phyloP scores from a whole-genome alignment of 805 yeast genomes.

The Lachancea sp. region DNA sequence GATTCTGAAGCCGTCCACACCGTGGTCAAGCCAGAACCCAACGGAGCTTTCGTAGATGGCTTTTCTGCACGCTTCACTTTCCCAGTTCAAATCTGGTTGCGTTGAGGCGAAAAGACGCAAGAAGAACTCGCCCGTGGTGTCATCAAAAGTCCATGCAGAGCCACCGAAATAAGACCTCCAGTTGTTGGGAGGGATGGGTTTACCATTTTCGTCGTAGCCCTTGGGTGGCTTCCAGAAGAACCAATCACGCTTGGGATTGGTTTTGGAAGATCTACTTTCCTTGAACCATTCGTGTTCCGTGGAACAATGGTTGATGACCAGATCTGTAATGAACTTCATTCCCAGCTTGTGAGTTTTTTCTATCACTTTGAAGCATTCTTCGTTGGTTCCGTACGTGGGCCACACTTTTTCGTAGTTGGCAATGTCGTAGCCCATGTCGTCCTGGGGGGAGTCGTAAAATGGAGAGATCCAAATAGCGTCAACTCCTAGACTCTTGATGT shows the following conservation, averaged over 20 bases:
- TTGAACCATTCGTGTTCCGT: slow-evolving; percentile 51
- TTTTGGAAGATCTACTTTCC: slow-evolving; percentile 44
- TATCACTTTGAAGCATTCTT: slow-evolving; percentile 45
- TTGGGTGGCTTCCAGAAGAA: slow-evolving; percentile 51
- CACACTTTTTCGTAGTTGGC: slow-evolving; percentile 46
- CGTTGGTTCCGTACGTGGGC: slow-evolving; percentile 47
- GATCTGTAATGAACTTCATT: slow-evolving; percentile 46
- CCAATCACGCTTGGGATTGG: slow-evolving; percentile 55
- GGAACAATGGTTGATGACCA: slow-evolving; percentile 54
- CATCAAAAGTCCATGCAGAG: slow-evolving; percentile 53
- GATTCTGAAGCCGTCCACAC: slow-evolving; percentile 53
- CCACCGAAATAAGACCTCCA: slow-evolving; percentile 50
- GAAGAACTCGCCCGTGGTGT: slow-evolving; percentile 47
- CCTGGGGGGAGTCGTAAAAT: slow-evolving; percentile 51
- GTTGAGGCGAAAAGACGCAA: slow-evolving; percentile 45
- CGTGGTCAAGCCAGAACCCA: slow-evolving; percentile 48
- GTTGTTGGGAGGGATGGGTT: slow-evolving; percentile 51
- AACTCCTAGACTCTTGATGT: slow-evolving; percentile 43
- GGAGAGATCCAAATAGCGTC: slow-evolving; percentile 54
- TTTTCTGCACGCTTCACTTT: slow-evolving; percentile 33
- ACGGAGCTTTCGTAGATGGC: slow-evolving; percentile 41
- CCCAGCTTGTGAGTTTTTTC: slow-evolving; percentile 43
- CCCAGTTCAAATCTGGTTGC: slow-evolving; percentile 62
- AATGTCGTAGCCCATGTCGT: slow-evolving; percentile 60
- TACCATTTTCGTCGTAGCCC: slow-evolving; percentile 39